A percentile compares a stretch with the other conserved stretches of the same genome.
Conservation (phyloP, 805 yeast species). For the Lipomyces starkeyi region DNA sequence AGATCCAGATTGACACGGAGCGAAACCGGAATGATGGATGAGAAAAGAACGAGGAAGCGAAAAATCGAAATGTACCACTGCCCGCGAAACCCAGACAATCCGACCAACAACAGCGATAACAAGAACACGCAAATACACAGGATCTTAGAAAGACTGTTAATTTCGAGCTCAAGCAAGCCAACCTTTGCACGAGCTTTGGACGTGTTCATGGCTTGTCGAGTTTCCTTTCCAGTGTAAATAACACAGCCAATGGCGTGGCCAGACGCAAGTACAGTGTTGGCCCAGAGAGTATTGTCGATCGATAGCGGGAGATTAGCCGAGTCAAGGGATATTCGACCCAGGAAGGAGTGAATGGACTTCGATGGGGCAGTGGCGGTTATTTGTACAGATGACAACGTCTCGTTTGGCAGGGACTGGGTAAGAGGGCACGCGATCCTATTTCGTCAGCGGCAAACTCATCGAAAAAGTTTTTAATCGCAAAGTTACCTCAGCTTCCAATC, state of each 20-base stretch:
- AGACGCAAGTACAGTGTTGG: constrained; percentile 94
- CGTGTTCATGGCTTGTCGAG: constrained; percentile 94
- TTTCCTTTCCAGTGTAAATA: constrained; percentile 88
- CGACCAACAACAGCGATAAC: constrained; percentile 76
- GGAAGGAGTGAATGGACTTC: constrained; percentile 79
- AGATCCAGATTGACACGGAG: constrained; percentile 91
- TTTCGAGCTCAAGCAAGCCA: constrained; percentile 88
- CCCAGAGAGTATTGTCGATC: constrained; percentile 96
- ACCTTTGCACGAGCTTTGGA: constrained; percentile 84
- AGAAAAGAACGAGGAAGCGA: constrained; percentile 88
- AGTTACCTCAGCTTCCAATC: constrained; percentile 87
- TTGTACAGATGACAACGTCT: constrained; percentile 50
- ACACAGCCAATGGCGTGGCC: constrained; percentile 90
- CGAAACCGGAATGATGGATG: constrained; percentile 95
- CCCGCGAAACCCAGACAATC: constrained; percentile 70
- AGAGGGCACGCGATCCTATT: constrained; percentile 36
- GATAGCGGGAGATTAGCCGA: constrained; percentile 67
- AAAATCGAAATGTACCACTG: constrained; percentile 91
- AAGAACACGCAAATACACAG: constrained; percentile 85
- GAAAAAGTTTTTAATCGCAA: background rate
- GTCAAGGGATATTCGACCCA: constrained; percentile 66
- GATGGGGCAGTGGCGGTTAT: constrained; percentile 82
- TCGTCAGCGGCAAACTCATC: background rate
- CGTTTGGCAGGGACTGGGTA: constrained; percentile 35
- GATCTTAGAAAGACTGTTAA: constrained; percentile 84